These are phyloP conservation scores for Anthostomella pinea DNA, from an alignment of 2,329 filamentous ascomycete genomes.

Conservation along the genomic window DNA sequence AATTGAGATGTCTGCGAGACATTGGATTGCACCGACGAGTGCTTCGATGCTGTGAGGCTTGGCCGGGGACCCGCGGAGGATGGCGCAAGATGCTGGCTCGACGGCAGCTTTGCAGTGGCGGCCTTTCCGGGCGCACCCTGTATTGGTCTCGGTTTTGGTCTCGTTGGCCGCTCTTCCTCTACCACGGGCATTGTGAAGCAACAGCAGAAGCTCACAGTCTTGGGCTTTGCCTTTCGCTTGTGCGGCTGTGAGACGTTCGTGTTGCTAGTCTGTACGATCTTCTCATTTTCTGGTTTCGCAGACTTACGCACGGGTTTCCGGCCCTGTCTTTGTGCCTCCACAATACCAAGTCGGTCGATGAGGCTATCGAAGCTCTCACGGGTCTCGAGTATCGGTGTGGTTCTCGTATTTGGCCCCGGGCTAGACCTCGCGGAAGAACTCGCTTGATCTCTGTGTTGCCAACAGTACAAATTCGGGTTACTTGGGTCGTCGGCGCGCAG, in stretches of 20 bases:
- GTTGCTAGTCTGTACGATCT: constrained; percentile 20
- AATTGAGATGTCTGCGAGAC: constrained; percentile 43
- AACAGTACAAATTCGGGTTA: constrained; percentile 74
- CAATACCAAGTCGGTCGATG: constrained; percentile 71
- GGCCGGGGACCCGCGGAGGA: constrained; percentile 29
- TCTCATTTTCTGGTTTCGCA: constrained; percentile 24
- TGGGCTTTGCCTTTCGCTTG: constrained; percentile 27
- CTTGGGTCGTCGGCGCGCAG: constrained; percentile 48
- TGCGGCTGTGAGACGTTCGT: constrained; percentile 13
- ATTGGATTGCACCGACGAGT: constrained; percentile 26
- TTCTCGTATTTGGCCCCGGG: constrained; percentile 40
- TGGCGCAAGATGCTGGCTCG: constrained; percentile 26
- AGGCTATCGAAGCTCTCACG: constrained; percentile 84
- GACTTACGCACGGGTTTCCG: constrained; percentile 19
- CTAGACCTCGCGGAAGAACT: constrained; percentile 43
- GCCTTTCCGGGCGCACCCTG: constrained; percentile 35
- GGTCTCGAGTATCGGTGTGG: constrained; percentile 56
- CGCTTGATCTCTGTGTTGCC: constrained; percentile 93
- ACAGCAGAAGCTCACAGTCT: constrained; percentile 44
- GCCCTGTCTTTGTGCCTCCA: constrained; percentile 56
- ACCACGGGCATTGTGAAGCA: constrained; percentile 51
- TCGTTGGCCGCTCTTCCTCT: constrained; percentile 37
- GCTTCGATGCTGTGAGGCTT: constrained; percentile 20
- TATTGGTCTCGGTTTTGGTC: constrained; percentile 46
- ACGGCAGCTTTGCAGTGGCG: constrained; percentile 27